Percentiles rank a stretch among this genome's conserved stretches.
Evolutionary conservation across 805 yeast species (phyloP).

Genomic region (Barnettozyma vustinii): DNA sequence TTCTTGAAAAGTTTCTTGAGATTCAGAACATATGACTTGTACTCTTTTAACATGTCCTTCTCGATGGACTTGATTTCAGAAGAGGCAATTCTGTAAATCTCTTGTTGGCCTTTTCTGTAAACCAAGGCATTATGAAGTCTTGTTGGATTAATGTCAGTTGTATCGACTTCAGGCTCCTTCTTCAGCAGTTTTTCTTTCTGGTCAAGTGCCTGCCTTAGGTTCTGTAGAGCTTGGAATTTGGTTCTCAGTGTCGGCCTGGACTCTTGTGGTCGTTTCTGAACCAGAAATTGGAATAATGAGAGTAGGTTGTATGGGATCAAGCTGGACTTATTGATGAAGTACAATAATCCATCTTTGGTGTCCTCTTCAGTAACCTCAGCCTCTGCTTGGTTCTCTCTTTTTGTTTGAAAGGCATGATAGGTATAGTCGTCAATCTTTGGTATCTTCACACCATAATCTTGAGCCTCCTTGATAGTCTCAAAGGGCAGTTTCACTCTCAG

Average conservation of each 20-base stretch:
- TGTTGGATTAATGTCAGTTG: constrained; percentile 13
- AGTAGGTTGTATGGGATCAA: constrained; percentile 22
- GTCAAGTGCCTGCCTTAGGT: constrained; percentile 48
- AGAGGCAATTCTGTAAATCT: constrained; percentile 39
- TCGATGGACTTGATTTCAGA: constrained; percentile 44
- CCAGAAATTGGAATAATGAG: constrained; percentile 27
- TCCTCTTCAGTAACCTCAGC: constrained; percentile 7
- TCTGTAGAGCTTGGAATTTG: constrained; percentile 52
- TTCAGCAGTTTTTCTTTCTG: constrained; percentile 33
- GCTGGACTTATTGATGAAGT: constrained; percentile 26
- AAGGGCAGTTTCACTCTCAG: constrained; percentile 49
- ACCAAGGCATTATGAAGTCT: constrained; percentile 30
- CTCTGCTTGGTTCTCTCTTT: background rate
- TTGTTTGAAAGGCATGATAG: constrained; percentile 29
- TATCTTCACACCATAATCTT: constrained; percentile 30
- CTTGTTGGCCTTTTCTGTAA: constrained; percentile 47
- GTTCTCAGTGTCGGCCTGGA: constrained; percentile 40
- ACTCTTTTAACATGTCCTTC: constrained; percentile 38
- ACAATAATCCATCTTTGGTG: constrained; percentile 29
- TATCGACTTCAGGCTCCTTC: constrained; percentile 4
- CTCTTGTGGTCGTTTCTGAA: constrained; percentile 31
- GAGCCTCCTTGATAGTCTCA: constrained; percentile 27
- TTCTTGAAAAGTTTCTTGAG: constrained; percentile 46
- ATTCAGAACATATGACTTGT: constrained; percentile 40
- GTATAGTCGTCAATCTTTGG: constrained; percentile 37